A percentile compares a stretch with the other conserved stretches of the same genome.
phyloP scores from a whole-genome alignment of 1,139 yeast genomes.

The Sugiyamaella pinicola region DNA sequence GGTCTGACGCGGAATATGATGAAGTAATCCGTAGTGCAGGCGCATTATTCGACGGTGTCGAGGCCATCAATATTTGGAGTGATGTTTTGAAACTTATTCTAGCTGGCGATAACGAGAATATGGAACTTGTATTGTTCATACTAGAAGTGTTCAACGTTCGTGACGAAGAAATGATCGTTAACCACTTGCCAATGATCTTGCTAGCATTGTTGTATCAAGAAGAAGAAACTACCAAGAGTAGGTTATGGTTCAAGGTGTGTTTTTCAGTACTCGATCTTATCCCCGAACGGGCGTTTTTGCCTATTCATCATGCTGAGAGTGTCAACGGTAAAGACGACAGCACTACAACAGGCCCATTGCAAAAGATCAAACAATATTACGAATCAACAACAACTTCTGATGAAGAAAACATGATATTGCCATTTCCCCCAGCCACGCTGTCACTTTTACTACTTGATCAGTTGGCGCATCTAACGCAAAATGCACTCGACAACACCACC shows the following conservation, averaged over 20 bases:
- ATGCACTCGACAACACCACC: neutral
- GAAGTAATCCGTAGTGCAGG: slow-evolving; percentile 62
- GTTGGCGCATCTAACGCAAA: slow-evolving; percentile 43
- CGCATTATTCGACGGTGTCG: slow-evolving; percentile 81
- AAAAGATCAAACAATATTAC: slow-evolving; percentile 43
- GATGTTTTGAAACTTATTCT: slow-evolving; percentile 52
- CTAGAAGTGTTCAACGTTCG: slow-evolving; percentile 66
- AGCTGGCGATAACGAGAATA: slow-evolving; percentile 38
- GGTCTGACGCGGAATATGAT: slow-evolving; percentile 32
- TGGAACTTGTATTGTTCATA: slow-evolving; percentile 60
- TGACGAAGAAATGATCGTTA: slow-evolving; percentile 82
- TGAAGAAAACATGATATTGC: slow-evolving; percentile 38
- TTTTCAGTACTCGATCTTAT: slow-evolving; percentile 48
- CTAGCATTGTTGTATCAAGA: slow-evolving; percentile 46
- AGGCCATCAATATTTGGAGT: slow-evolving; percentile 75
- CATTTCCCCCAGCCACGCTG: slow-evolving; percentile 51
- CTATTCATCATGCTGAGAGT: slow-evolving; percentile 47
- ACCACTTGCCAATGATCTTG: slow-evolving; percentile 73
- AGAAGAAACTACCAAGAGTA: slow-evolving; percentile 4
- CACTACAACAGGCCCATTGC: slow-evolving; percentile 8
- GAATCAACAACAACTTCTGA: slow-evolving; percentile 25
- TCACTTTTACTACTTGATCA: slow-evolving; percentile 47
- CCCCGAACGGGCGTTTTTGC: slow-evolving; percentile 61
- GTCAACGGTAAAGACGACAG: slow-evolving; percentile 26
- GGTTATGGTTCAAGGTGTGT: slow-evolving; percentile 28